Conservation (phyloP, 2,329 filamentous ascomycete species). For the Trichoderma sp. region DNA sequence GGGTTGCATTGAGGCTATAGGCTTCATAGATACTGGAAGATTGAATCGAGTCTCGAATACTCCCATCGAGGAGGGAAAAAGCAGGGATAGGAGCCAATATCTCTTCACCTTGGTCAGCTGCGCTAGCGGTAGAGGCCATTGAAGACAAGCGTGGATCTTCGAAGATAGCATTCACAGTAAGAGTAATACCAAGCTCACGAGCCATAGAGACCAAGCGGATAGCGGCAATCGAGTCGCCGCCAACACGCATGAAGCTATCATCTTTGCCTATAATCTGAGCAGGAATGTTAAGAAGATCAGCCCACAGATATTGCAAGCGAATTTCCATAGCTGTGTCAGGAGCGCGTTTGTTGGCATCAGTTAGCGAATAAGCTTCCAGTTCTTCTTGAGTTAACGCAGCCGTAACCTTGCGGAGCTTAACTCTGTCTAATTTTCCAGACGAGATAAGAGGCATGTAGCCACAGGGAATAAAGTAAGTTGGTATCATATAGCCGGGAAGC, state of each 20-base stretch:
- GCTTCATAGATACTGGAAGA: not conserved
- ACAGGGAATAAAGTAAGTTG: constrained; percentile 14
- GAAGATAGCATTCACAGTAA: constrained; percentile 7
- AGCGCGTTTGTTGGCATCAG: constrained; percentile 1
- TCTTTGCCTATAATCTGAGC: constrained; percentile 14
- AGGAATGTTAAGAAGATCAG: constrained; percentile 7
- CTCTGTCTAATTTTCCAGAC: constrained; percentile 15
- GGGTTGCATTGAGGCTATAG: not conserved
- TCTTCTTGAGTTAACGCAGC: not conserved
- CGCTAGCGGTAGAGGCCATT: not conserved
- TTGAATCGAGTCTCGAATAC: not conserved
- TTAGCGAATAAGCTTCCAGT: constrained; percentile 5
- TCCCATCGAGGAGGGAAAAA: not conserved
- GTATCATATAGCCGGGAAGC: constrained; percentile 18
- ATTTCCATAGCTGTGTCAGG: constrained; percentile 16
- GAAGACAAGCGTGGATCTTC: not conserved
- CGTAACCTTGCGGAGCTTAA: not conserved
- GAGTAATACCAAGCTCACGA: not conserved
- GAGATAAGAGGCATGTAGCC: constrained; percentile 13
- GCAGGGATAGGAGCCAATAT: not conserved
- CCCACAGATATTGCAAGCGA: constrained; percentile 15
- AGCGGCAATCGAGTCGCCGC: constrained; percentile 20
- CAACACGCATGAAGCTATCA: constrained; percentile 19
- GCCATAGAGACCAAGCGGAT: constrained; percentile 14
- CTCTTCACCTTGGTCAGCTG: not conserved